Percentiles rank a stretch among this genome's conserved stretches.
These are phyloP conservation scores for Lepraria neglecta DNA, from an alignment of 495 filamentous ascomycete genomes.

Conservation along the genomic window DNA sequence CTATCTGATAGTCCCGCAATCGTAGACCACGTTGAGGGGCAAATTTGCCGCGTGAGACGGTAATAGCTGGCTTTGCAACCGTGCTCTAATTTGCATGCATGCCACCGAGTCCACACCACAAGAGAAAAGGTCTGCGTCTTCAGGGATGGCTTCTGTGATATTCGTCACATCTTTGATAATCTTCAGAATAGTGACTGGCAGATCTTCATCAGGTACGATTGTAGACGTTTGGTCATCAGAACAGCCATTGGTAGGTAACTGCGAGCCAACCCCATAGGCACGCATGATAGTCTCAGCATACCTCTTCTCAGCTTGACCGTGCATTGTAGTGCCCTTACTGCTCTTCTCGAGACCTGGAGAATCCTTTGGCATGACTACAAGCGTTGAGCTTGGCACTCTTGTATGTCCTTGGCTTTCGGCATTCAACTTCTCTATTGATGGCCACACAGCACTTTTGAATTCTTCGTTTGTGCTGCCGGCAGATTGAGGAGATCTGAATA, in stretches of 20 bases:
- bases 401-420: conserved; percentile 37
- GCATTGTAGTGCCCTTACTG: conserved; percentile 49
- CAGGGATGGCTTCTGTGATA: conserved; percentile 27
- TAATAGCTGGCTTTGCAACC: conserved; percentile 25
- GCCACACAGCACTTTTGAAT: conserved; percentile 35
- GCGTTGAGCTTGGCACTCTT: conserved; percentile 39
- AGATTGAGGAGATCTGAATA: conserved; percentile 30
- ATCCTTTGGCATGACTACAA: conserved; percentile 35
- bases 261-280: conserved; percentile 31
- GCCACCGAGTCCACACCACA: conserved; percentile 45
- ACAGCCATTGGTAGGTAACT: background rate
- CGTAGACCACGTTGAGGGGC: conserved; percentile 41
- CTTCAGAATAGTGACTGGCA: conserved; percentile 27
- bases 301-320: conserved; percentile 36
- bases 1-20: conserved; percentile 40
- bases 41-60: conserved; percentile 15
- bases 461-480: conserved; percentile 19
- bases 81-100: conserved; percentile 37
- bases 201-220: conserved; percentile 29
- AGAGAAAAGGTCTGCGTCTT: conserved; percentile 40
- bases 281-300: conserved; percentile 39
- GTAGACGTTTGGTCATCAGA: background rate
- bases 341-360: conserved; percentile 39
- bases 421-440: conserved; percentile 38
- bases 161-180: conserved; percentile 32